Evolutionary conservation across 179 eudicot genomes (phyloP), one percentile per base, ranked within the genome.

Genomic region (Beta corolliflora): DNA sequence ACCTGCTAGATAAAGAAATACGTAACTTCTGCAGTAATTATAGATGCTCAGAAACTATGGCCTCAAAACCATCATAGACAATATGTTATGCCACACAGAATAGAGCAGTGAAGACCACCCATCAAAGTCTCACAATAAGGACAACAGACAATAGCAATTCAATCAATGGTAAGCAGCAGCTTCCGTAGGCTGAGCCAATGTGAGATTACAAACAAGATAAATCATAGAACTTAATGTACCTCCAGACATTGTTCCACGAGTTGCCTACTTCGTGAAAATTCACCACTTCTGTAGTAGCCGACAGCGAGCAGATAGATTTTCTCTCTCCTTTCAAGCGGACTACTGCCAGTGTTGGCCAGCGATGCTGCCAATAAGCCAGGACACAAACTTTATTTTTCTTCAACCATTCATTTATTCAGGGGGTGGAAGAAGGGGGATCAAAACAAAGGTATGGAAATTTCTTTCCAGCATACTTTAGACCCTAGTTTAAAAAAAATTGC

Each of bases 221-320:
- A 36, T 15, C 12, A 69, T 29, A 79, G 58, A 76, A 59, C 12
- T 7, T 52, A 77, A 80, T 61, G 45, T 48, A 92, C 97, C 97
- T 91, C 89, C 80, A 93, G 84, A 77, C 97, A 93, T 63, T 89
- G 89, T 63, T 89, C 91, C 55, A 89, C 88, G 23, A 93, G 90
- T 82, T 88, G 87, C 87, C 94, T 79, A 68, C 96, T 92, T 87
- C 83, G 92, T 63, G 88, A 58, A 83, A 84, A 91, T 46, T 93
- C 90, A 45, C 91, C 91, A 44, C 94, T 88, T 81, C 96, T 85
- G 87, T 89, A 92, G 71, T 92, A 90, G 67, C 94, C 97, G 79
- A 93, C 93, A 75, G 91, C 97, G 8, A 93, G 93, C 65, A 93
- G 88, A 86, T 93, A 92, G 9, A 87, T 81, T 73, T 91, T 91